These are phyloP conservation scores for Lumnitzera littorea DNA, from an alignment of 345 rosid genomes.

Conservation along the genomic window DNA sequence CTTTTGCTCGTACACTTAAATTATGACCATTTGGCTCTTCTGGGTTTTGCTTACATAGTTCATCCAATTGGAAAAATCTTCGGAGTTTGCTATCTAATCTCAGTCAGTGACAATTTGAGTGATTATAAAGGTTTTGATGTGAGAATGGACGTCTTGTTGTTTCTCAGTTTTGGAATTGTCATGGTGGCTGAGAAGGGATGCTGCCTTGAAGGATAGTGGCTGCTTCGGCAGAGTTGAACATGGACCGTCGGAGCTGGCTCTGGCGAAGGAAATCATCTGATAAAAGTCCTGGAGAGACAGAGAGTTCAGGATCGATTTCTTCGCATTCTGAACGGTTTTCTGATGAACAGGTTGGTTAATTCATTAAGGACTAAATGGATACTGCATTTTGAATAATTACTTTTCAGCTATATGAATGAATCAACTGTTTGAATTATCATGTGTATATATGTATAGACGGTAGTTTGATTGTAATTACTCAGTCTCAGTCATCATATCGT, in stretches of 20 bases:
- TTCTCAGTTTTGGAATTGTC: not conserved
- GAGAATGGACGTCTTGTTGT: not conserved
- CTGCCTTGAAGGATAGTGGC: conserved; percentile 5
- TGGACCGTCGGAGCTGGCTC: conserved; percentile 77
- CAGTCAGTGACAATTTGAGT: not conserved
- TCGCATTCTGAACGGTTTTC: conserved; percentile 63
- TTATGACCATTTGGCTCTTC: conserved; percentile 3
- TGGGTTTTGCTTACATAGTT: conserved; percentile 11
- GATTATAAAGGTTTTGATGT: not conserved
- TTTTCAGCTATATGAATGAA: not conserved
- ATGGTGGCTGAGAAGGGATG: conserved; percentile 12
- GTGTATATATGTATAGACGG: too few relatives aligned
- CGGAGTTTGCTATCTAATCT: not conserved
- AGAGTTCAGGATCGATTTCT: conserved; percentile 57
- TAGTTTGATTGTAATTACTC: too few relatives aligned
- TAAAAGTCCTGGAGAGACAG: conserved; percentile 62
- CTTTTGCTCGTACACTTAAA: conserved; percentile 7
- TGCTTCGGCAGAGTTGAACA: conserved; percentile 18
- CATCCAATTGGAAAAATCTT: not conserved
- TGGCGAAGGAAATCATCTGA: conserved; percentile 72
- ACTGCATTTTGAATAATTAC: not conserved
- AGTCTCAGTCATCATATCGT: too few relatives aligned
- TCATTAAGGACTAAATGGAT: not conserved
- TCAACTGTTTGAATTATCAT: not conserved
- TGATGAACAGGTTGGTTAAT: conserved; percentile 50